phyloP scores from a whole-genome alignment of 805 yeast species.

The Candida oleophila region DNA sequence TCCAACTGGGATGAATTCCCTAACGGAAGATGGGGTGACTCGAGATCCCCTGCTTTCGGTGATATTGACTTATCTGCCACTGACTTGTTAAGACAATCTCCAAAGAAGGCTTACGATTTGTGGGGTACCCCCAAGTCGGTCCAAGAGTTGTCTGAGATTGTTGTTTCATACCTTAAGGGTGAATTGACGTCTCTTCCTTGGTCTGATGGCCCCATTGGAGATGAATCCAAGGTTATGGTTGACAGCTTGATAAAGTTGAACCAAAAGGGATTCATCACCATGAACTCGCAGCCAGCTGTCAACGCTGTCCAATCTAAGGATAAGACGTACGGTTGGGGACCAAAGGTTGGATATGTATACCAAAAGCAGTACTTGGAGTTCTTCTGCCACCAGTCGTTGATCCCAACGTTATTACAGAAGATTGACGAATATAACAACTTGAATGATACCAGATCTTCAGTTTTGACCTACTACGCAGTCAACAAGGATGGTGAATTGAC shows the following conservation, averaged over 20 bases:
- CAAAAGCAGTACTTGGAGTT: constrained; percentile 93
- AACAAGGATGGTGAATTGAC: constrained; percentile 52
- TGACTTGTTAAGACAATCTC: constrained; percentile 77
- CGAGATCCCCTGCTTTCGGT: constrained; percentile 96
- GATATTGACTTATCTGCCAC: constrained; percentile 82
- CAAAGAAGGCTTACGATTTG: constrained; percentile 72
- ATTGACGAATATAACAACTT: constrained; percentile 46
- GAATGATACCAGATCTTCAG: constrained; percentile 39
- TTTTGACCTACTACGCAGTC: constrained; percentile 78
- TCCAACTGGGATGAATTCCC: constrained; percentile 98
- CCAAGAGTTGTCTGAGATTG: constrained; percentile 60
- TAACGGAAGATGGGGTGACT: constrained; percentile 98
- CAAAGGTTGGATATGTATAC: constrained; percentile 85
- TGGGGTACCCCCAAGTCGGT: constrained; percentile 81
- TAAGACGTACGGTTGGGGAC: constrained; percentile 90
- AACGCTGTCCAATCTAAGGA: constrained; percentile 76
- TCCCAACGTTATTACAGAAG: constrained; percentile 33
- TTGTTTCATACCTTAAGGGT: constrained; percentile 70
- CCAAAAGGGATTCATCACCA: constrained; percentile 66
- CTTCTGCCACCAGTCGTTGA: constrained; percentile 60
- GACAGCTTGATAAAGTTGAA: constrained; percentile 63
- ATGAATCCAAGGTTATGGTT: constrained; percentile 67
- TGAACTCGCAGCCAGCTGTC: constrained; percentile 93
- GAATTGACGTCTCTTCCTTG: constrained; percentile 79
- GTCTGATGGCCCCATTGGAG: constrained; percentile 88